phyloP scores from a whole-genome alignment of 2,329 filamentous ascomycete genomes.

The Mycogone perniciosa region DNA sequence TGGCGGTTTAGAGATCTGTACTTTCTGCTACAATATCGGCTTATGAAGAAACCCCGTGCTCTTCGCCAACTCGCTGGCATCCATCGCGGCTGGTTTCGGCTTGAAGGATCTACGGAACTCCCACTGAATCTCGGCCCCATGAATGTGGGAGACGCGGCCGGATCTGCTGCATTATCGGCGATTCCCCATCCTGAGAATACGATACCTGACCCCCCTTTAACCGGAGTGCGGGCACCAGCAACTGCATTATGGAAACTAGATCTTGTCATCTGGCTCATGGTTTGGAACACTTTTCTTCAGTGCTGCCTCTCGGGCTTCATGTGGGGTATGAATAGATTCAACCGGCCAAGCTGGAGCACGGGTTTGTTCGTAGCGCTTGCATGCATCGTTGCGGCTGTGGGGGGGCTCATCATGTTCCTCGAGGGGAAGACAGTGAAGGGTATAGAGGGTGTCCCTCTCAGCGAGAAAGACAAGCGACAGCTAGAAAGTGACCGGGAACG shows the following conservation, averaged over 20 bases:
- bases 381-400: constrained; percentile 61
- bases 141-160: constrained; percentile 38
- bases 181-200: constrained; percentile 60
- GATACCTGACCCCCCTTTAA: constrained; percentile 62
- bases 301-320: constrained; percentile 68
- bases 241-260: constrained; percentile 72
- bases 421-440: constrained; percentile 68
- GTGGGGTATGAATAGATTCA: constrained; percentile 70
- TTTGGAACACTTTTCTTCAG: constrained; percentile 75
- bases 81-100: constrained; percentile 68
- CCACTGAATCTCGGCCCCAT: constrained; percentile 46
- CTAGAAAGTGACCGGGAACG: constrained; percentile 47
- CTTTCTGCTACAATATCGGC: constrained; percentile 60
- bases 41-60: constrained; percentile 45
- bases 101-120: constrained; percentile 58
- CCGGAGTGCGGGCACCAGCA: constrained; percentile 60
- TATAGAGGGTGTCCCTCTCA: constrained; percentile 64
- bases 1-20: constrained; percentile 81
- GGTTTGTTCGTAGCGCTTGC: constrained; percentile 72
- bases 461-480: constrained; percentile 45
- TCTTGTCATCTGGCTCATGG: constrained; percentile 70
- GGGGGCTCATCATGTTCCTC: constrained; percentile 62
- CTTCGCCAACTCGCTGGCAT: constrained; percentile 67
- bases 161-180: constrained; percentile 18
- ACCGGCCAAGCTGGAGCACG: constrained; percentile 73